Evolutionary conservation across 805 yeast genomes (phyloP), one percentile per base, ranked within the genome.

Genomic region (Deakozyma indianensis): DNA sequence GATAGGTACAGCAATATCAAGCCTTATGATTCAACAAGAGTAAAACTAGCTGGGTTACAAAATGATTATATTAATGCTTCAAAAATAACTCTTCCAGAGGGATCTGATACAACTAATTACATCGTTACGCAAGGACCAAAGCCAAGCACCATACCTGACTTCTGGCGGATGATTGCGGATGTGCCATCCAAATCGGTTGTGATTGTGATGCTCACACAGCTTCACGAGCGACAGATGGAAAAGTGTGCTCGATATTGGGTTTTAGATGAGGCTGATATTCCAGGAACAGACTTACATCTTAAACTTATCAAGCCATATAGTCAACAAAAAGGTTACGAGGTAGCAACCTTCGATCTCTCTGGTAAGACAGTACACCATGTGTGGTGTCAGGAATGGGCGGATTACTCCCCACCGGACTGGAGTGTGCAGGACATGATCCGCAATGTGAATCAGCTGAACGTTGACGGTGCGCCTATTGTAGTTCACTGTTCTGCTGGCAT

Each of bases 401-500:
- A 90, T 64, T 77, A 78, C 66, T 82, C 83, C 7, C 74, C 79
- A 2, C 69, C 80, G 24, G 61, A 71, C 22, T 32, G 38, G 38
- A 32, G 38, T 32, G 73, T 70, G 3, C 57, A 54, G 4, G 59
- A 58, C 22, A 58, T 77, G 22, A 70, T 77, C 24, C 63, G 65
- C 43, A 51, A 72, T 51, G 71, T 67, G 42, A 66, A 69, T 43
- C 51, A 67, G 11, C 57, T 77, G 16, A 60, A 70, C 41, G 51
- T 61, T 28, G 53, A 58, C n/a, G 58, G 65, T 1, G 62, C 71
- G 0, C 90, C 92, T 20, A 70, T 78, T 3, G 58, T 86, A 41
- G 83, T 83, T 22, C 97, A 90, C 62, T 90, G 98, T 58, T 85
- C 95, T 4, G 97, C 97, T 1, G 98, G 98, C 0, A 87, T 95